phyloP scores from a whole-genome alignment of 2,329 filamentous ascomycete genomes.

The Drechslera avenae region DNA sequence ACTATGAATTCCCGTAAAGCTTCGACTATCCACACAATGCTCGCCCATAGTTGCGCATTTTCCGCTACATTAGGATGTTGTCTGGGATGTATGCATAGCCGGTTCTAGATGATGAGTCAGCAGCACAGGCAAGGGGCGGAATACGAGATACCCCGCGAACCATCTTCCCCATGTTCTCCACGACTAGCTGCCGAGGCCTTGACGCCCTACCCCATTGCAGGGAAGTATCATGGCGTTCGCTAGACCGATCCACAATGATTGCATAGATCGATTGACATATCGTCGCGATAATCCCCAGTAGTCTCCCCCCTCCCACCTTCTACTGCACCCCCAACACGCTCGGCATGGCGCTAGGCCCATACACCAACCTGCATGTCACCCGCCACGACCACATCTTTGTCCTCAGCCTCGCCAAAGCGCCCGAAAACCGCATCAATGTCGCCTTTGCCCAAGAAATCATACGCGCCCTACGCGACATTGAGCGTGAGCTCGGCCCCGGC shows the following conservation, averaged over 20 bases:
- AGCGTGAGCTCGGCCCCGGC: conserved; percentile 54
- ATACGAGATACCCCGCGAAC: conserved; percentile 18
- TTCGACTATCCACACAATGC: no score
- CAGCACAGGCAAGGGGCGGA: background rate
- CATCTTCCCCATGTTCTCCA: conserved; percentile 30
- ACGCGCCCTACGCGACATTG: conserved; percentile 55
- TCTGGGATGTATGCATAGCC: no score
- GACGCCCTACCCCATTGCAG: background rate
- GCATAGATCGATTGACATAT: background rate
- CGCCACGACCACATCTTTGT: conserved; percentile 57
- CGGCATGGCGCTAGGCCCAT: conserved; percentile 33
- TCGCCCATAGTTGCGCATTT: no score
- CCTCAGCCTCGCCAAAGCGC: conserved; percentile 60
- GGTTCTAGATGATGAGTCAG: background rate
- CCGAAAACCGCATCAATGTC: conserved; percentile 60
- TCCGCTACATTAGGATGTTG: no score
- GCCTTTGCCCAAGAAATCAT: conserved; percentile 60
- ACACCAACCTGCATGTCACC: conserved; percentile 54
- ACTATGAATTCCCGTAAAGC: no score
- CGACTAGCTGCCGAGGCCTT: conserved; percentile 28
- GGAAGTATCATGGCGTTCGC: background rate
- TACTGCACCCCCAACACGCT: background rate
- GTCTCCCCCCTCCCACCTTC: background rate
- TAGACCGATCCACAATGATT: background rate
- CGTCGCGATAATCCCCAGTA: background rate